These are phyloP conservation scores for Suillus spraguei DNA, from an alignment of 768 basidiomycete genomes.

Conservation along the genomic window DNA sequence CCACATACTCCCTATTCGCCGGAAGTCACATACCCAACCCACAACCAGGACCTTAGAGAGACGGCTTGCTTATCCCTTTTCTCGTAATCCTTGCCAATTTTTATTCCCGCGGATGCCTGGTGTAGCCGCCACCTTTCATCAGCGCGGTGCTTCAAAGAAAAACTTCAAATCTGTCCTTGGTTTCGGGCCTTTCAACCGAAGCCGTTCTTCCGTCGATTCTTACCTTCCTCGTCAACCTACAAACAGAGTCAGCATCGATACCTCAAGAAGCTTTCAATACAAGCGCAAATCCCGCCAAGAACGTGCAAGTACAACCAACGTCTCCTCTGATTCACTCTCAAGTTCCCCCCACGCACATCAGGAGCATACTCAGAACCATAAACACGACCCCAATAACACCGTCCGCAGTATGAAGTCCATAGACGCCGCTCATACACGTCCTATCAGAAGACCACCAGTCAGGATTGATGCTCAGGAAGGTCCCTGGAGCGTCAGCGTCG, in stretches of 20 bases:
- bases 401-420: conserved; percentile 44
- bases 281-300: conserved; percentile 38
- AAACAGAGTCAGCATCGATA: conserved; percentile 48
- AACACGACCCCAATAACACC: conserved; percentile 21
- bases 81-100: conserved; percentile 8
- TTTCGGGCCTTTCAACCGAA: conserved; percentile 40
- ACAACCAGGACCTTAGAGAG: conserved; percentile 19
- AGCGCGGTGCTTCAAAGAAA: conserved; percentile 41
- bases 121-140: conserved; percentile 38
- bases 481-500: conserved; percentile 87
- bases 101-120: conserved; percentile 44
- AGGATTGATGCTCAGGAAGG: conserved; percentile 78
- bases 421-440: conserved; percentile 44
- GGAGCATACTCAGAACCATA: conserved; percentile 18
- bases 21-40: conserved; percentile 27
- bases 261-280: conserved; percentile 38
- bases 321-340: conserved; percentile 35
- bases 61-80: conserved; percentile 1
- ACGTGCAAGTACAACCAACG: conserved; percentile 41
- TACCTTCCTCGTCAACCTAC: conserved; percentile 31
- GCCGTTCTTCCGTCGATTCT: conserved; percentile 31
- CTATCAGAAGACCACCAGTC: conserved; percentile 50
- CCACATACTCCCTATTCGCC: conserved; percentile 30
- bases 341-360: conserved; percentile 33
- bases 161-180: conserved; percentile 53